Base-by-base conservation (phyloP, 116 monocot species). In the Dioscorea cayenensis region DNA sequence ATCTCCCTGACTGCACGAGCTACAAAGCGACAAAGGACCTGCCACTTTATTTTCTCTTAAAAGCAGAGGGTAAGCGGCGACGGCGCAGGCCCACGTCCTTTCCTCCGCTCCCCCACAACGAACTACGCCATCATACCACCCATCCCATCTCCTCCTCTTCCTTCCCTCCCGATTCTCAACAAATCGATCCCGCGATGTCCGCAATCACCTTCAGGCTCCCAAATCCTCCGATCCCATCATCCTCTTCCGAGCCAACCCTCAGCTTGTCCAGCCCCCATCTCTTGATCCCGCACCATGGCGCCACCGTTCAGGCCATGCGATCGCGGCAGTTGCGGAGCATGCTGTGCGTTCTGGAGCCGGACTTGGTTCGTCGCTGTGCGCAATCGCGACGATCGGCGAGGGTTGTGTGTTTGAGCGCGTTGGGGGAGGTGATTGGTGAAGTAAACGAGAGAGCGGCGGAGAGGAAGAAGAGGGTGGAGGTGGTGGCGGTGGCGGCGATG, bases 401-500 rank as follows among this genome's bases (percentile, higher is more conserved):
- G 63, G 16, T 25, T 12, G 65, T 32, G 65, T 32, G 65, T 10
- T 35, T 28, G 23, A 35, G 65, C 7, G 28, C 65, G 65, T 9
- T 65, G 65, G 18, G 65, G 65, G 66, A 43, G 35, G 32, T 14
- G 69, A 16, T 69, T 16, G 77, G 72, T 52, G 76, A 66, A 69
- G 67, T 19, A 36, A 71, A 49, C 48, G 74, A 20, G 36, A 71
- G 7, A 28, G 76, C 35, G 77, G 77, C 51, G 66, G 58, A 63
- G 72, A 43, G 73, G 81, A 78, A 73, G 69, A 75, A 77, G 68
- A 81, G 69, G 66, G 73, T 58, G 76, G 79, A 83, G 75, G 81
- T 96, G 80, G 76, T 69, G 36, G 62, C 63, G 28, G 95, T 88
- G 35, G 87, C 95, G 20, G 87, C 77, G 68, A 70, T 73, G 74